These are phyloP conservation scores for Mortierella sp. DNA, from an alignment of 371 early-diverging fungal genomes.

Conservation along the genomic window DNA sequence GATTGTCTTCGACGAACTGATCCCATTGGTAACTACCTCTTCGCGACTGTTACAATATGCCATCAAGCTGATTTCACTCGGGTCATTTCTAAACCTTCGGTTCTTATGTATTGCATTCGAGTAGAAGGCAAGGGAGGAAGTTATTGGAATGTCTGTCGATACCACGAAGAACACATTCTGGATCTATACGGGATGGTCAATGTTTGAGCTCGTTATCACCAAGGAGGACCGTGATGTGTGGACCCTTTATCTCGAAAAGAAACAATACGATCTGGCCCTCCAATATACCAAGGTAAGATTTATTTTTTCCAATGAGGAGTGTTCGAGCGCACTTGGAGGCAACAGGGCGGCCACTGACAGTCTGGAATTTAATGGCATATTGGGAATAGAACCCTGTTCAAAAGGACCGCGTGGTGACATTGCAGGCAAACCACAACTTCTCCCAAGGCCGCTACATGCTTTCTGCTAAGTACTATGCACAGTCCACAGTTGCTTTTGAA, in stretches of 20 bases:
- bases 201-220: constrained; percentile 89
- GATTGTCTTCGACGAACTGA: constrained; percentile 84
- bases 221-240: constrained; percentile 96
- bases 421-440: constrained; percentile 92
- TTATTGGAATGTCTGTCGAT: constrained; percentile 81
- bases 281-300: constrained; percentile 76
- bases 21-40: constrained; percentile 69
- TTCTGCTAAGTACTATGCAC: constrained; percentile 90
- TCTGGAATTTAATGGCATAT: not conserved
- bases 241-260: constrained; percentile 85
- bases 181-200: constrained; percentile 82
- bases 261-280: constrained; percentile 81
- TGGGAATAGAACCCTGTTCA: constrained; percentile 71
- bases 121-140: constrained; percentile 67
- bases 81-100: too few species aligned
- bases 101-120: not conserved
- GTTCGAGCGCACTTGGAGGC: not conserved
- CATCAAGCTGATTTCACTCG: too few species aligned
- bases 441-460: constrained; percentile 76
- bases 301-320: not conserved
- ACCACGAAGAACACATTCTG: constrained; percentile 87
- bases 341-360: not conserved
- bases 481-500: constrained; percentile 86
- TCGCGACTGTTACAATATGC: not conserved
- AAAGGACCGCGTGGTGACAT: constrained; percentile 79